Evolutionary conservation across 371 early-diverging fungal genomes (phyloP).

Genomic region (Mortierella sp.): DNA sequence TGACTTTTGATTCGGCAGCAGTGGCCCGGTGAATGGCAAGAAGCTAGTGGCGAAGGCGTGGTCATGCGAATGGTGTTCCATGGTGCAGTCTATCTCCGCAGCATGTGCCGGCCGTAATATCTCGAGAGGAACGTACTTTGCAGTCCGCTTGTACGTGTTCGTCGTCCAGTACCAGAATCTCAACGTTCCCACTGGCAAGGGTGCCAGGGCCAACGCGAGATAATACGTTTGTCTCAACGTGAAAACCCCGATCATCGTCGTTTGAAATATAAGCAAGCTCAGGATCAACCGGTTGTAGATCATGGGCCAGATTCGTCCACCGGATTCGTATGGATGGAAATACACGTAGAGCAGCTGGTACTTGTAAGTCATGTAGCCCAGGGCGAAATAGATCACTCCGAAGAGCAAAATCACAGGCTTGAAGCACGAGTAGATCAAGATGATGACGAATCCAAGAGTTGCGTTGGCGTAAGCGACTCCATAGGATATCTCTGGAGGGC

Average conservation of each 20-base stretch:
- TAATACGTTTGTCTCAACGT: conserved; percentile 70
- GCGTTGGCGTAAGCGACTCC: conserved; percentile 74
- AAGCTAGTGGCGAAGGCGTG: too few species aligned
- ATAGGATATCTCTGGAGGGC: conserved; percentile 56
- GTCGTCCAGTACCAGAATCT: conserved; percentile 69
- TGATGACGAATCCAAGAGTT: conserved; percentile 82
- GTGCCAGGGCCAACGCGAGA: conserved; percentile 60
- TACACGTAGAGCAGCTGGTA: conserved; percentile 87
- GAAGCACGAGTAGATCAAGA: conserved; percentile 86
- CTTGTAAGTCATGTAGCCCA: conserved; percentile 83
- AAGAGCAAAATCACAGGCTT: conserved; percentile 88
- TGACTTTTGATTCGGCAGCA: too few species aligned
- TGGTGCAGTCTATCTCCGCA: neutral
- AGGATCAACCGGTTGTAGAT: conserved; percentile 80
- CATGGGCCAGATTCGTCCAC: conserved; percentile 81
- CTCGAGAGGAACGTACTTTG: conserved; percentile 60
- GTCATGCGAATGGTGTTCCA: neutral
- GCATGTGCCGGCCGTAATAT: conserved; percentile 13
- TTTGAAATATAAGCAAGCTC: conserved; percentile 85
- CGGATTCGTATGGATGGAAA: conserved; percentile 85
- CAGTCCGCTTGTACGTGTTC: conserved; percentile 65
- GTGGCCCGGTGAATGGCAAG: too few species aligned
- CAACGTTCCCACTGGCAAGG: conserved; percentile 62
- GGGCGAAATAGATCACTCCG: conserved; percentile 78
- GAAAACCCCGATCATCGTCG: conserved; percentile 84